Percentiles rank a stretch among this genome's conserved stretches.
These are phyloP conservation scores for Laguncularia racemosa DNA, from an alignment of 345 rosid genomes.

Conservation along the genomic window DNA sequence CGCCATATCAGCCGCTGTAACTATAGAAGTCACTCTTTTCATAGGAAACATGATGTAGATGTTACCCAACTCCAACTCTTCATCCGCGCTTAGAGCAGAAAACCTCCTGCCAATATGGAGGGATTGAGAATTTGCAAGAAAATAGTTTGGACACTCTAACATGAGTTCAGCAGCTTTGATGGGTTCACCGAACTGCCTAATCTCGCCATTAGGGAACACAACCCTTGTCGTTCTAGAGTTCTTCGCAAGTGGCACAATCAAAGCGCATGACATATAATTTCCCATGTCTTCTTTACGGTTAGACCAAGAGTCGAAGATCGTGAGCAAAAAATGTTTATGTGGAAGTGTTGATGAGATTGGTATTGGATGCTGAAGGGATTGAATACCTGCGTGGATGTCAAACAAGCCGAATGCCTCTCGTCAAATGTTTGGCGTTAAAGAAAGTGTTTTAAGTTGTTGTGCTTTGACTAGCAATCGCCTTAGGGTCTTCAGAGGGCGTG, in stretches of 20 bases:
- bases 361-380: no score
- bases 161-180: constrained; percentile 53
- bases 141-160: constrained; percentile 52
- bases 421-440: no score
- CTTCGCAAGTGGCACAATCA: constrained; percentile 24
- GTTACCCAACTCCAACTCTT: constrained; percentile 45
- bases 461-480: no score
- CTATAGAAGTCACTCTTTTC: constrained; percentile 35
- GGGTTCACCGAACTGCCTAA: constrained; percentile 29
- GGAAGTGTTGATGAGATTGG: no score
- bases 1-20: constrained; percentile 44
- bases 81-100: constrained; percentile 44
- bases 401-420: no score
- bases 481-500: no score
- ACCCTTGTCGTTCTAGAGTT: constrained; percentile 29
- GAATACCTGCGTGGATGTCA: no score
- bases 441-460: no score
- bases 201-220: constrained; percentile 45
- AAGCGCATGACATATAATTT: constrained; percentile 36
- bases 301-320: not conserved
- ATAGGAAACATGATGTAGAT: constrained; percentile 54
- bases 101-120: constrained; percentile 52
- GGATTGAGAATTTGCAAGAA: constrained; percentile 34
- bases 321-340: not conserved
- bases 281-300: constrained; percentile 26